Evolutionary conservation across 768 basidiomycete genomes (phyloP).

Genomic region (Daedaleopsis nitida): DNA sequence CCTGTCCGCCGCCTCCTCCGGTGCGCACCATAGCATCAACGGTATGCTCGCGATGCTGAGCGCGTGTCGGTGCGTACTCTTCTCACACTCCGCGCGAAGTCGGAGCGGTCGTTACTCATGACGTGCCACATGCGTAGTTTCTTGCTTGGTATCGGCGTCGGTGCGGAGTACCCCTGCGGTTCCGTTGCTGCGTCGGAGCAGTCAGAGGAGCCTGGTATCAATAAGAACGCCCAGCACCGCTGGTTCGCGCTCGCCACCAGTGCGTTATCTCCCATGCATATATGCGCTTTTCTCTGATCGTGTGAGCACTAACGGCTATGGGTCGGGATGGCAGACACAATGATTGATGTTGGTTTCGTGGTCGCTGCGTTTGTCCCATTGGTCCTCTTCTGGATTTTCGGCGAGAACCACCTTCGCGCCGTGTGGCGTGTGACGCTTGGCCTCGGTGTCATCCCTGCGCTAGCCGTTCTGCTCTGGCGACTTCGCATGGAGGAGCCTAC

Average conservation of each 20-base stretch:
- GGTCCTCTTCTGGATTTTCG: constrained; percentile 89
- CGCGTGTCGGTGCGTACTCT: constrained; percentile 62
- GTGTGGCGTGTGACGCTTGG: constrained; percentile 89
- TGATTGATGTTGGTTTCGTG: constrained; percentile 88
- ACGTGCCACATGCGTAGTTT: constrained; percentile 49
- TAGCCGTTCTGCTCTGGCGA: constrained; percentile 86
- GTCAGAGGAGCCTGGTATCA: constrained; percentile 80
- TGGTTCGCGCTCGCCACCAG: constrained; percentile 92
- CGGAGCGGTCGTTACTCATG: not conserved
- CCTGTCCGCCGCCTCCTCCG: constrained; percentile 81
- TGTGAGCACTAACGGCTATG: not conserved
- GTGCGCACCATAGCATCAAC: constrained; percentile 67
- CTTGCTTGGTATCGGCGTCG: constrained; percentile 85
- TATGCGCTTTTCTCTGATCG: not conserved
- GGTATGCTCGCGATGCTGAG: constrained; percentile 80
- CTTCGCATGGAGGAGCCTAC: constrained; percentile 80
- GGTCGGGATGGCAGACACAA: constrained; percentile 52
- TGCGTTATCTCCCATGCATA: constrained; percentile 38
- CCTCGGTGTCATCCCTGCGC: constrained; percentile 79
- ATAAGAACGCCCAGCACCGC: constrained; percentile 78
- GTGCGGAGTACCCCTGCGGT: constrained; percentile 90
- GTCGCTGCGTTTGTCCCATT: constrained; percentile 80
- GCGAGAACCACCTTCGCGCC: constrained; percentile 75
- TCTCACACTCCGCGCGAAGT: not conserved
- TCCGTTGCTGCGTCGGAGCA: constrained; percentile 89